Evolutionary conservation across 768 basidiomycete species (phyloP), one percentile per base, ranked within the genome.

Genomic region (Amanita rimosa): DNA sequence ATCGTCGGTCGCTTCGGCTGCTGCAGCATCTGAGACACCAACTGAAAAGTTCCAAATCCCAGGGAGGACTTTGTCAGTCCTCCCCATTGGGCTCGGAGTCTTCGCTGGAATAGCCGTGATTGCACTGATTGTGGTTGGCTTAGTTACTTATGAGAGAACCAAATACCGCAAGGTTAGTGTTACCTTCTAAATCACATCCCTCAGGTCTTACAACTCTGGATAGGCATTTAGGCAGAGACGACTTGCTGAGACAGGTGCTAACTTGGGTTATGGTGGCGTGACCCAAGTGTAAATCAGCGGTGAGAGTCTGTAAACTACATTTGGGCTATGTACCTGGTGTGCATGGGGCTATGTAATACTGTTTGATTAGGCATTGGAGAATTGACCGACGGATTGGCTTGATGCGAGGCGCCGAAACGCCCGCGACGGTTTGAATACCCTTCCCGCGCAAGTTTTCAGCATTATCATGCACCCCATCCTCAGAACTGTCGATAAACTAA

Each of bases 21-120:
- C 64, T 26, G 64, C 67, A 37, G 61, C 63, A 8, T 56, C 62
- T 34, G 57, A 66, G 11, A 55, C 69, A 1, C 44, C 68, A 10
- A 59, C 72, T 36, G 47, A 70, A 7, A 62, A 72, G 3, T 85
- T 87, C 62, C 56, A 66, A 26, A 65, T 89, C 33, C 89, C 89
- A 9, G 89, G 89, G 17, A 84, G 78, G 66, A 71, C 73, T 49
- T 56, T 91, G 14, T 74, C 78, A 36, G 88, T 91, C 3, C 70
- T 90, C 29, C 89, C 89, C 0, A 80, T 92, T 54, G 89, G 89
- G 54, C 72, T 92, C 37, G 85, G 83, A 45, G 75, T 93, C 8
- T 91, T 86, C 59, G 86, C 83, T 40, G 89, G 88, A 53, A 83
- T 95, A 51, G 87, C 87, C 26, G 83, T 83, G 6, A 83, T 93